Conservation (phyloP, 2,329 filamentous ascomycete genomes). For the Hypoxylon sp. region DNA sequence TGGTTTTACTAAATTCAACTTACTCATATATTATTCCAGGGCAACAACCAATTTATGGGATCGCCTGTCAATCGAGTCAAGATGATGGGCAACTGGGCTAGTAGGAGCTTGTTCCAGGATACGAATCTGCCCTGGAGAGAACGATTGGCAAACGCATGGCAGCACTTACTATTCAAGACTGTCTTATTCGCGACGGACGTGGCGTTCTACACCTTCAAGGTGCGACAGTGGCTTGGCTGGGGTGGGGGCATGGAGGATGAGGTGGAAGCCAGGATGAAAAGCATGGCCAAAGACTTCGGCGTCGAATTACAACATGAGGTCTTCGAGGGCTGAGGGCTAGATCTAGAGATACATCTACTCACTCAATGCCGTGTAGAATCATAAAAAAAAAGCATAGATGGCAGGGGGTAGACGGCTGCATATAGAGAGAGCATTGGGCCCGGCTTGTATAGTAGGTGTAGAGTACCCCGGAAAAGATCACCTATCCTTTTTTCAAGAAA, state of each 20-base stretch:
- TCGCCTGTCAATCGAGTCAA: slow-evolving; percentile 94
- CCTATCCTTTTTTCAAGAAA: neutral
- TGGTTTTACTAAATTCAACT: neutral
- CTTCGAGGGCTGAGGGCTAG: slow-evolving; percentile 79
- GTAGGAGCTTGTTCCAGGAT: slow-evolving; percentile 83
- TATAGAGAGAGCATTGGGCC: slow-evolving; percentile 30
- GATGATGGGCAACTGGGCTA: slow-evolving; percentile 93
- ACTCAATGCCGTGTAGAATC: slow-evolving; percentile 29
- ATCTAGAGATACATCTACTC: slow-evolving; percentile 34
- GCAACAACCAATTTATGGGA: slow-evolving; percentile 91
- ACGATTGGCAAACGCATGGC: slow-evolving; percentile 77
- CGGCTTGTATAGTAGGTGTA: slow-evolving; percentile 36
- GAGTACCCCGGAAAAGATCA: slow-evolving; percentile 27
- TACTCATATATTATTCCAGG: slow-evolving; percentile 61
- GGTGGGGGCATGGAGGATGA: slow-evolving; percentile 95
- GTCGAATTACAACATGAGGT: slow-evolving; percentile 90
- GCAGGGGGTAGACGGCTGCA: slow-evolving; percentile 32
- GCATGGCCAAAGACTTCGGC: slow-evolving; percentile 91
- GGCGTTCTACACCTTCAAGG: slow-evolving; percentile 84
- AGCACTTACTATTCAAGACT: slow-evolving; percentile 84
- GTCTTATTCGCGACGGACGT: slow-evolving; percentile 84
- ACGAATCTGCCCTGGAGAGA: slow-evolving; percentile 73
- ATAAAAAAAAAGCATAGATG: slow-evolving; percentile 34
- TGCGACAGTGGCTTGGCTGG: slow-evolving; percentile 81
- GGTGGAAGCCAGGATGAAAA: slow-evolving; percentile 88